phyloP scores from a whole-genome alignment of 192 early-diverging fungal genomes.

The Podila epigama region DNA sequence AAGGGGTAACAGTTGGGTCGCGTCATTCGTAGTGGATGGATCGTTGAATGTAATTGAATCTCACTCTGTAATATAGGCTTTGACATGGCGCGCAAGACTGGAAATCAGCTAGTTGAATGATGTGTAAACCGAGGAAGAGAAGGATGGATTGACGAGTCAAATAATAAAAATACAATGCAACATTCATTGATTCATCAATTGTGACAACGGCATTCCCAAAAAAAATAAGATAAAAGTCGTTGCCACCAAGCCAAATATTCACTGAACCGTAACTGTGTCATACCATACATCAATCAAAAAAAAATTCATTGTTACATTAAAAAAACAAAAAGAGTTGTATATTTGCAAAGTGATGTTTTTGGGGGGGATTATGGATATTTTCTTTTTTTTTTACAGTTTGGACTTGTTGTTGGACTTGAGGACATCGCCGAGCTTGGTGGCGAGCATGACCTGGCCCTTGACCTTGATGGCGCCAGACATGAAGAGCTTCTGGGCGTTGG shows the following conservation, averaged over 20 bases:
- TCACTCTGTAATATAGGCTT: background rate
- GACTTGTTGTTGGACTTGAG: slow-evolving; percentile 47
- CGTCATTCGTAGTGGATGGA: too few relatives aligned
- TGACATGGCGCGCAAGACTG: too few relatives aligned
- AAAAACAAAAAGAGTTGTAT: background rate
- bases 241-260: background rate
- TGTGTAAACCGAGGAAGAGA: background rate
- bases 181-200: too few relatives aligned
- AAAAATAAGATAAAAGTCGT: background rate
- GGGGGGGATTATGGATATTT: background rate
- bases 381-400: slow-evolving; percentile 54
- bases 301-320: background rate
- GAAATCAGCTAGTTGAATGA: too few relatives aligned
- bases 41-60: background rate
- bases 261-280: too few relatives aligned
- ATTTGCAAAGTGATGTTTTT: background rate
- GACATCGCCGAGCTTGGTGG: slow-evolving; percentile 64
- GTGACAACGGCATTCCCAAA: too few relatives aligned
- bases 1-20: too few relatives aligned
- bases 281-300: too few relatives aligned
- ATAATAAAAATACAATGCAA: too few relatives aligned
- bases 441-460: slow-evolving; percentile 70
- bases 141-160: too few relatives aligned
- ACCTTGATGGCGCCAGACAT: slow-evolving; percentile 86
- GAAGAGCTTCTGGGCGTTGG: slow-evolving; percentile 81